phyloP scores from a whole-genome alignment of 1,284 basidiomycete genomes.

The Ganoderma lucidum region DNA sequence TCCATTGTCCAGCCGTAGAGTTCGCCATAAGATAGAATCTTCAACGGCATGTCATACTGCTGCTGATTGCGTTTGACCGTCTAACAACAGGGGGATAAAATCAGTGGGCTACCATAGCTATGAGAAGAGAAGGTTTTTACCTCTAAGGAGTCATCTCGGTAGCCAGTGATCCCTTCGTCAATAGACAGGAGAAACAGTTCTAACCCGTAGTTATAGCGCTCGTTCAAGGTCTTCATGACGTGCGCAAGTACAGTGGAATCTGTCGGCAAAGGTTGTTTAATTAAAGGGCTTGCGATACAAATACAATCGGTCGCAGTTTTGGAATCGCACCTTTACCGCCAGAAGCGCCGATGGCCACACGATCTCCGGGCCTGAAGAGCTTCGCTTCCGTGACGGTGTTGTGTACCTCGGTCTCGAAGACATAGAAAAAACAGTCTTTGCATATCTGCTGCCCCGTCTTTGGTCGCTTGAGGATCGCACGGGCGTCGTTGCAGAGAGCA shows the following conservation, averaged over 20 bases:
- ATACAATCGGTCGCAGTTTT: not conserved
- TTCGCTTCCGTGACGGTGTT: constrained; percentile 87
- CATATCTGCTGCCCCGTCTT: constrained; percentile 99
- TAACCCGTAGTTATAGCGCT: constrained; percentile 92
- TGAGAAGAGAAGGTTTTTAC: constrained; percentile 47
- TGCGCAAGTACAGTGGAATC: constrained; percentile 98
- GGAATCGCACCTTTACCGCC: constrained; percentile 88
- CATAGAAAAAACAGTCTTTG: constrained; percentile 94
- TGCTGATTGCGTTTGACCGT: constrained; percentile 98
- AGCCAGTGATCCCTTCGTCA: constrained; percentile 98
- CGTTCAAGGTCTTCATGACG: constrained; percentile 96
- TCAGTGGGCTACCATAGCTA: not conserved
- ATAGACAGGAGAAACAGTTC: constrained; percentile 95
- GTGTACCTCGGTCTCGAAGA: constrained; percentile 99
- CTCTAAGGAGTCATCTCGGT: constrained; percentile 97
- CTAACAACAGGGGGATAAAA: constrained; percentile 49
- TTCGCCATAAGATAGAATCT: constrained; percentile 95
- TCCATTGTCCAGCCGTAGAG: constrained; percentile 99
- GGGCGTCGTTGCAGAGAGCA: constrained; percentile 76
- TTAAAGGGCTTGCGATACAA: not conserved
- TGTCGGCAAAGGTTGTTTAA: constrained; percentile 42
- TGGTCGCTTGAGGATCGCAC: constrained; percentile 92
- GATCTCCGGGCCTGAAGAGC: constrained; percentile 92
- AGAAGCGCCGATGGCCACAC: constrained; percentile 96
- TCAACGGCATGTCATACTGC: constrained; percentile 95